A percentile compares a stretch with the other conserved stretches of the same genome.
These are phyloP conservation scores for Pythium dissimile DNA, from an alignment of 352 stramenopile genomes.

Conservation along the genomic window DNA sequence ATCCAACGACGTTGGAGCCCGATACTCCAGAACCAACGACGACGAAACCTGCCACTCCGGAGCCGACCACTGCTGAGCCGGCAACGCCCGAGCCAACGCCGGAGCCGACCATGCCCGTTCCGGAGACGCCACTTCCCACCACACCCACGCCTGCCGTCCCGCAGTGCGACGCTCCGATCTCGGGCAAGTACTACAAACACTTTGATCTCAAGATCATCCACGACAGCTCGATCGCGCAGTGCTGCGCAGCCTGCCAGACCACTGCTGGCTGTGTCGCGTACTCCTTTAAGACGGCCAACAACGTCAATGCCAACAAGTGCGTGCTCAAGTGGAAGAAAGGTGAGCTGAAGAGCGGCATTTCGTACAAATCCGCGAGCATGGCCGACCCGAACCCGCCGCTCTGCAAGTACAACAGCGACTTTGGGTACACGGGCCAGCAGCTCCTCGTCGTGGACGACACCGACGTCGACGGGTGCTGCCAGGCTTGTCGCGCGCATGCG, in stretches of 20 bases:
- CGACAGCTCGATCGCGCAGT: not conserved
- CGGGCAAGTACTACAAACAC: not conserved
- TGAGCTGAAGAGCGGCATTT: not conserved
- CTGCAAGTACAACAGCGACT: not conserved
- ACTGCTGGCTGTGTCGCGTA: not conserved
- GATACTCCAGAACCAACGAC: not conserved
- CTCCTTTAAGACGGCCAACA: not conserved
- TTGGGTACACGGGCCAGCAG: too few species aligned
- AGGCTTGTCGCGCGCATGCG: not conserved
- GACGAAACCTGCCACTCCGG: too few species aligned
- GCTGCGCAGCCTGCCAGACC: not conserved
- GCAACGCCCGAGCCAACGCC: too few species aligned
- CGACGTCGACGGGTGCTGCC: not conserved
- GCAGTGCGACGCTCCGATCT: not conserved
- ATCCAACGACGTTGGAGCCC: not conserved
- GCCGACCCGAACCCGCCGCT: not conserved
- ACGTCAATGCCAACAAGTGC: not conserved
- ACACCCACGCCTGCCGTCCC: too few species aligned
- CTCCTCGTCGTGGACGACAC: not conserved
- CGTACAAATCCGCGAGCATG: not conserved
- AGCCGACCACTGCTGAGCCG: too few species aligned
- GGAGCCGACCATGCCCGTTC: too few species aligned
- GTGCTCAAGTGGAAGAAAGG: not conserved
- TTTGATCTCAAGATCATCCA: not conserved
- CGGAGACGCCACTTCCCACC: too few species aligned